Conservation (phyloP, 208 protist genomes). For the Angomonas desouzai region DNA sequence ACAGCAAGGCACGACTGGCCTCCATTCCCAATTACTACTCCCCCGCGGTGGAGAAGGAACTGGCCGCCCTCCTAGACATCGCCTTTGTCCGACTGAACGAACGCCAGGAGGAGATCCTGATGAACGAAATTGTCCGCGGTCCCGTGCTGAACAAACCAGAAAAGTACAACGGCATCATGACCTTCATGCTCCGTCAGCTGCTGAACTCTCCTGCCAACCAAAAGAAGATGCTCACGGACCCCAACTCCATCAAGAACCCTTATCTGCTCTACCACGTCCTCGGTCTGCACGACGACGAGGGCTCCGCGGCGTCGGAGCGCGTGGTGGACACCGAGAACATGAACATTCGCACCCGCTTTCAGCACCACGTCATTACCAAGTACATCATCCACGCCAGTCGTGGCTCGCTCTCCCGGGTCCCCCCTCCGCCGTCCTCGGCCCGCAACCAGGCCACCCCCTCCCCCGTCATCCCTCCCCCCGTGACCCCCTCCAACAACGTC, state of each 20-base stretch:
- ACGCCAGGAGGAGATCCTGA: constrained; percentile 63
- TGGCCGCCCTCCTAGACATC: constrained; percentile 45
- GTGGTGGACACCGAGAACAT: constrained; percentile 35
- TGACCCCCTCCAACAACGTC: constrained; percentile 19
- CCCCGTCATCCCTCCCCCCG: constrained; percentile 23
- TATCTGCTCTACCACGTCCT: constrained; percentile 61
- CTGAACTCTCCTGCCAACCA: constrained; percentile 7
- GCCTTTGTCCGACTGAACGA: constrained; percentile 73
- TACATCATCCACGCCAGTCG: constrained; percentile 45
- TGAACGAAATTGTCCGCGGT: constrained; percentile 58
- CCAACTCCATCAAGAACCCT: constrained; percentile 32
- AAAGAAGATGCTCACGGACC: constrained; percentile 33
- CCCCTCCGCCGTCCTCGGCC: constrained; percentile 28
- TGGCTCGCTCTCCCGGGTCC: constrained; percentile 33
- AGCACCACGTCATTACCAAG: constrained; percentile 63
- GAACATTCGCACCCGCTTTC: constrained; percentile 51
- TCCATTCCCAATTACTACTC: constrained; percentile 39
- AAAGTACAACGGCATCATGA: constrained; percentile 67
- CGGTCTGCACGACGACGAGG: constrained; percentile 70
- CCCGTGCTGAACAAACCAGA: constrained; percentile 59
- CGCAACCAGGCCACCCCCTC: constrained; percentile 1
- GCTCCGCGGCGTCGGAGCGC: constrained; percentile 37
- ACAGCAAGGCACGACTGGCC: constrained; percentile 4
- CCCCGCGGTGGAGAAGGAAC: constrained; percentile 45
- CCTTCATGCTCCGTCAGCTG: constrained; percentile 66